Conservation (phyloP, 2,329 filamentous ascomycete genomes). For the Seiridium unicorne region DNA sequence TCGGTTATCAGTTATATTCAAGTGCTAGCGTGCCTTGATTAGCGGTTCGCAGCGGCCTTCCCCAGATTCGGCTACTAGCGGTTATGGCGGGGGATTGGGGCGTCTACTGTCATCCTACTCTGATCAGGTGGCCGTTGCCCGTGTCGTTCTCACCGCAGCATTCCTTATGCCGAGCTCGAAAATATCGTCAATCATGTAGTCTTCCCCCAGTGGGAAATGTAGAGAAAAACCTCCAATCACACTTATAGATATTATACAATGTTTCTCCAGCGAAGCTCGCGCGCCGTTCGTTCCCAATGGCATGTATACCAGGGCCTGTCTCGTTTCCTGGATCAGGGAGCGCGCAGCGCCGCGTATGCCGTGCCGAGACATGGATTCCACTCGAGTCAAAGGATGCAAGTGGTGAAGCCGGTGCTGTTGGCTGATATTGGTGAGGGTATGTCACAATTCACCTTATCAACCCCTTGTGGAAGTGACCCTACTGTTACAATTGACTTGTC, state of each 20-base stretch:
- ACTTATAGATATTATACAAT: conserved; percentile 33
- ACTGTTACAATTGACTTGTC: not conserved
- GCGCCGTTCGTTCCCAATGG: conserved; percentile 50
- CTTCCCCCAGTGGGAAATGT: too few species aligned
- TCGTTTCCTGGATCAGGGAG: conserved; percentile 30
- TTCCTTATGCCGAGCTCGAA: conserved; percentile 1
- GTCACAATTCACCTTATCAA: conserved; percentile 14
- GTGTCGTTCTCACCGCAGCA: conserved; percentile 19
- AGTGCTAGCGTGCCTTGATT: not conserved
- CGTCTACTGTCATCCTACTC: not conserved
- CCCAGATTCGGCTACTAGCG: conserved; percentile 16
- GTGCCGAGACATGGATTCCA: conserved; percentile 46
- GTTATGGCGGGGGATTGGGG: conserved; percentile 9
- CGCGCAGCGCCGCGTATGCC: conserved; percentile 20
- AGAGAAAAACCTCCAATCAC: not conserved
- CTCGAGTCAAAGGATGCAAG: conserved; percentile 45
- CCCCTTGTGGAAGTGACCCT: not conserved
- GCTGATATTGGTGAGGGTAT: conserved; percentile 85
- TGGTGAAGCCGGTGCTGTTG: conserved; percentile 76
- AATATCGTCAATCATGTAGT: not conserved
- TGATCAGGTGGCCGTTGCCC: conserved; percentile 11
- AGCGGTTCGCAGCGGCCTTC: conserved; percentile 13
- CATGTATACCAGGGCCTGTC: conserved; percentile 39
- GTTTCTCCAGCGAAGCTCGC: conserved; percentile 54
- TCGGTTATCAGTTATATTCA: not conserved